Percentiles rank a stretch among this genome's conserved stretches.
Conservation (phyloP, 805 yeast species). For the Candida piceae region DNA sequence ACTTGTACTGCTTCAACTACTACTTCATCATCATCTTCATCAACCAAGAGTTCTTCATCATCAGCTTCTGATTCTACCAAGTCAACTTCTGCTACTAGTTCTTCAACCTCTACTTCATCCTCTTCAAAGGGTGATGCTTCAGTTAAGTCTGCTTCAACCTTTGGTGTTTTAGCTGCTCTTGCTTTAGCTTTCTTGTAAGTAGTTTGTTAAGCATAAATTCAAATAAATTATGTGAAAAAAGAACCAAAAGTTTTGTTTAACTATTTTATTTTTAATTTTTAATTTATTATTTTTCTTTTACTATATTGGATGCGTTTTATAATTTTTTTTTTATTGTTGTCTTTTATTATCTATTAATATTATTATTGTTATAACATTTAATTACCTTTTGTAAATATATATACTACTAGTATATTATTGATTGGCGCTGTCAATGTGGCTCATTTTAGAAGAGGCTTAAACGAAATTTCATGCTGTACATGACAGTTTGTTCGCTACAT, state of each 20-base stretch:
- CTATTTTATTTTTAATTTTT: neutral
- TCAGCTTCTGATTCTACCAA: conserved; percentile 25
- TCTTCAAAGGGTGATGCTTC: conserved; percentile 29
- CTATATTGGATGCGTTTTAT: neutral
- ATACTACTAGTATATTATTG: too few relatives aligned
- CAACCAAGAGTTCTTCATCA: conserved; percentile 22
- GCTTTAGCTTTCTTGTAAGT: conserved; percentile 47
- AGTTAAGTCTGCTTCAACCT: conserved; percentile 34
- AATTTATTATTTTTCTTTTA: neutral
- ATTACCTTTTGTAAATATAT: too few relatives aligned
- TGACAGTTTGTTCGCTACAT: too few relatives aligned
- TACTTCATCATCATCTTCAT: conserved; percentile 39
- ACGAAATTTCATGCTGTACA: too few relatives aligned
- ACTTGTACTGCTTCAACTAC: conserved; percentile 62
- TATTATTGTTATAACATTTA: neutral
- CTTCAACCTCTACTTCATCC: conserved; percentile 32
- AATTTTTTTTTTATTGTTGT: neutral
- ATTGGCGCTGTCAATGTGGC: too few relatives aligned
- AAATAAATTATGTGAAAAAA: neutral
- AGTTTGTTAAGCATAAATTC: neutral
- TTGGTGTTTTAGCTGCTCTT: conserved; percentile 46
- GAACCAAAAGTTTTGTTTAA: conserved; percentile 1
- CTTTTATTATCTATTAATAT: neutral
- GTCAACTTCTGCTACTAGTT: conserved; percentile 27
- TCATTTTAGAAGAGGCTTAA: too few relatives aligned